Evolutionary conservation across 78 protist species (phyloP).

Genomic region (Dictyostelium firmibasis): DNA sequence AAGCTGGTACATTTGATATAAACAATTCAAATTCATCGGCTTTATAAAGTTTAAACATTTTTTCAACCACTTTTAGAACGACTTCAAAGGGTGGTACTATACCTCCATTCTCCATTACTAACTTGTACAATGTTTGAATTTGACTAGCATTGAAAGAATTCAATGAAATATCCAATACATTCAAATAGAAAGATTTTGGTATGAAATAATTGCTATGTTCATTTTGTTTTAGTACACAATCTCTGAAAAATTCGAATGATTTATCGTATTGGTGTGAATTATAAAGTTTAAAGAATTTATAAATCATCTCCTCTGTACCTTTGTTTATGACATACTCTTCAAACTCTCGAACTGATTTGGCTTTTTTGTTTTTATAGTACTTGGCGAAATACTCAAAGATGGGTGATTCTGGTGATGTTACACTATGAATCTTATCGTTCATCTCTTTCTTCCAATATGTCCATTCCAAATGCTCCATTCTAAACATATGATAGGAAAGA

Average conservation of each 20-base stretch:
- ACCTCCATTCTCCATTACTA: background rate
- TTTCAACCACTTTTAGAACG: background rate
- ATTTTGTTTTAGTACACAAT: background rate
- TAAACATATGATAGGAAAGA: background rate
- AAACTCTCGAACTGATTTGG: background rate
- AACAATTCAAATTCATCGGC: background rate
- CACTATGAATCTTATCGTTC: background rate
- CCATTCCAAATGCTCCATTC: background rate
- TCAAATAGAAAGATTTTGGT: background rate
- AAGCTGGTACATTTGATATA: too few relatives aligned
- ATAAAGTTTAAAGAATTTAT: too few relatives aligned
- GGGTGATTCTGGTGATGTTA: background rate
- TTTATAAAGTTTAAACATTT: background rate
- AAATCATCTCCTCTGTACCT: background rate
- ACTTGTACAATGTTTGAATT: background rate
- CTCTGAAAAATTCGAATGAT: background rate
- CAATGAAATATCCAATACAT: background rate
- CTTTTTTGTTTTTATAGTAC: background rate
- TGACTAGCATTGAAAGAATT: background rate
- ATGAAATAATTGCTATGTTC: background rate
- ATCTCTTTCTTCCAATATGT: background rate
- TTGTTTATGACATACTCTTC: background rate
- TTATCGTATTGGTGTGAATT: background rate
- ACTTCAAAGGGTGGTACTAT: background rate
- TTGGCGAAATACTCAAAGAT: background rate